Base-by-base conservation (phyloP, 805 yeast species). In the Wickerhamomyces tratensis region DNA sequence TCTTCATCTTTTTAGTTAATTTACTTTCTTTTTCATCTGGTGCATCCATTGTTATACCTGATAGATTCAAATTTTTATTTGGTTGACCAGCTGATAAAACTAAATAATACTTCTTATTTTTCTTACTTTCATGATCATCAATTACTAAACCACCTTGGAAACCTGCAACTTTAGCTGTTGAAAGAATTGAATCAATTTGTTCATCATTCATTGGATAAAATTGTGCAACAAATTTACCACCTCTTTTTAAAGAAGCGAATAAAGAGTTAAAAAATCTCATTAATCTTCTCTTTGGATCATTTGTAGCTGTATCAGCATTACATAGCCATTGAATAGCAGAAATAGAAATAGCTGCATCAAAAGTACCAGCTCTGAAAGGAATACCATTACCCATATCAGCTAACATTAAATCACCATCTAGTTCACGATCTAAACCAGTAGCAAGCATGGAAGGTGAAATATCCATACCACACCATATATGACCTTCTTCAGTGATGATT, bases 261-360 rank as follows among this genome's bases (percentile, higher is more conserved):
- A 93, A 68, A 0, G 96, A 81, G 61, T 85, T 84, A 72, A 93
- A 93, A 56, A 93, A 93, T 39, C 84, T 68, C 63, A 81, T 67
- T 42, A 87, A 64, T 61, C 98, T 77, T 54, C 73, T 74, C 57
- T 82, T 82, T 25, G 98, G 98, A 56, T 89, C 95, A 42, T 79
- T 81, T 35, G 72, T 69, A 4, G 86, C 63, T 6, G 86, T 73
- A 61, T 93, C 98, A 3, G 98, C 98, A 60, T 93, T 93, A 68
- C 97, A 89, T 36, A 93, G 74, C 98, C 98, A 93, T 62, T 93
- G 98, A 41, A 93, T 88, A 11, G 94, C 98, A 33, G 95, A 83
- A 48, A 93, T 87, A 26, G 94, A 82, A 31, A 93, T 86, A 2
- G 95, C 98, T 1, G 97, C 97, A 62, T 93, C 98, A 61, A 91